Percentiles rank a stretch among this genome's conserved stretches.
phyloP scores from a whole-genome alignment of 257 asterid species.

The Solanum etuberosum region DNA sequence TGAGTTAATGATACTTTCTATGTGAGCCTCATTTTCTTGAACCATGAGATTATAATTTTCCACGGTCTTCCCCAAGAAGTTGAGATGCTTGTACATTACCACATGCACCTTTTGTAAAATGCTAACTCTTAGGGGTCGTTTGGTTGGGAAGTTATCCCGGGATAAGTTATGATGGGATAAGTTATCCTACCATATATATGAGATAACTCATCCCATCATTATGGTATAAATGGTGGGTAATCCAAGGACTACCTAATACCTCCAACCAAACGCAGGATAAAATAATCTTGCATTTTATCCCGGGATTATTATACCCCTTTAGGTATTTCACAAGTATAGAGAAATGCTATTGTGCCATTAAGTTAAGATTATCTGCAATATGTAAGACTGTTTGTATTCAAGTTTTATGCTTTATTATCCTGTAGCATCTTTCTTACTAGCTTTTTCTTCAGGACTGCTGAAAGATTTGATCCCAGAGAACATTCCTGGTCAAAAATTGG shows the following conservation, averaged over 20 bases:
- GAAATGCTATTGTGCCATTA: not conserved
- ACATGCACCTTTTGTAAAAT: not conserved
- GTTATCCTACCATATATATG: not conserved
- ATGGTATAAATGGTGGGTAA: not conserved
- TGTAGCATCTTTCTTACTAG: not conserved
- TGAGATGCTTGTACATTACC: not conserved
- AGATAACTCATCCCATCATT: not conserved
- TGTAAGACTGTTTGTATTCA: not conserved
- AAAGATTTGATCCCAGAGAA: constrained; percentile 86
- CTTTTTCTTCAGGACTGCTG: constrained; percentile 48
- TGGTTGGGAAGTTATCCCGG: not conserved
- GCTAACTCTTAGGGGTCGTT: not conserved
- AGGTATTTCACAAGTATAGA: not conserved
- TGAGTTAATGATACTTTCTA: not conserved
- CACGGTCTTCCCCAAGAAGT: not conserved
- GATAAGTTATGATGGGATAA: not conserved
- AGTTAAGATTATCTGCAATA: not conserved
- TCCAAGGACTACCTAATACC: not conserved
- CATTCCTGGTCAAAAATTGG: constrained; percentile 57
- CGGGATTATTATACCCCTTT: not conserved
- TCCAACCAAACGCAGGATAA: not conserved
- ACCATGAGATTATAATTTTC: not conserved
- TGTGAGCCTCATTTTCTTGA: not conserved
- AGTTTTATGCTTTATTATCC: not conserved
- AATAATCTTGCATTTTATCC: not conserved